phyloP scores from a whole-genome alignment of 768 basidiomycete genomes.

The Lyophyllum shimeji region DNA sequence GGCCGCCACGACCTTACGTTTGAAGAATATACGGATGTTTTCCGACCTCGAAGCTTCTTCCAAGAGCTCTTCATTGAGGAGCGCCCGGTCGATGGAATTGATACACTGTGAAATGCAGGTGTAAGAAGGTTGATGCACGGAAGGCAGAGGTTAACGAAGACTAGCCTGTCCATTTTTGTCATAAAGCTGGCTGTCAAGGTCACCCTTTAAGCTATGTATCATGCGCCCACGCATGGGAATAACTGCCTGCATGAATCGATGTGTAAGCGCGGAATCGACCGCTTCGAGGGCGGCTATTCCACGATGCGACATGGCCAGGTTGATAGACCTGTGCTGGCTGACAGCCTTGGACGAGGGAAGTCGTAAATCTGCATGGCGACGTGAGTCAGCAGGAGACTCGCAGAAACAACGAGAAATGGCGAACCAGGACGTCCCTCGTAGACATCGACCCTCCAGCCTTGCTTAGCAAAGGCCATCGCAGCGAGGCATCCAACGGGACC shows the following conservation, averaged over 20 bases:
- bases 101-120: constrained; percentile 64
- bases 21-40: constrained; percentile 72
- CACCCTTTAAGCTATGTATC: constrained; percentile 81
- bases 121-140: constrained; percentile 19
- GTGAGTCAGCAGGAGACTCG: background rate
- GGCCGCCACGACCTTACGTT: constrained; percentile 73
- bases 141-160: constrained; percentile 10
- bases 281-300: constrained; percentile 86
- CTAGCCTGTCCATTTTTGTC: constrained; percentile 84
- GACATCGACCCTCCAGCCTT: constrained; percentile 81
- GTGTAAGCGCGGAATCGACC: constrained; percentile 69
- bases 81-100: constrained; percentile 87
- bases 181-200: constrained; percentile 80
- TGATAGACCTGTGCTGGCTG: constrained; percentile 85
- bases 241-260: constrained; percentile 69
- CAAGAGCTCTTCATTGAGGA: constrained; percentile 85
- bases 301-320: constrained; percentile 92
- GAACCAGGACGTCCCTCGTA: constrained; percentile 80
- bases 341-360: constrained; percentile 65
- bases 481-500: constrained; percentile 95
- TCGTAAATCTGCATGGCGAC: constrained; percentile 58
- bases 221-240: constrained; percentile 96
- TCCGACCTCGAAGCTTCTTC: constrained; percentile 64
- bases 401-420: constrained; percentile 3
- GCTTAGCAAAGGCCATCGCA: constrained; percentile 81